A percentile compares a stretch with the other conserved stretches of the same genome.
Evolutionary conservation across 495 filamentous ascomycete species (phyloP).

Genomic region (Neurospora africana): DNA sequence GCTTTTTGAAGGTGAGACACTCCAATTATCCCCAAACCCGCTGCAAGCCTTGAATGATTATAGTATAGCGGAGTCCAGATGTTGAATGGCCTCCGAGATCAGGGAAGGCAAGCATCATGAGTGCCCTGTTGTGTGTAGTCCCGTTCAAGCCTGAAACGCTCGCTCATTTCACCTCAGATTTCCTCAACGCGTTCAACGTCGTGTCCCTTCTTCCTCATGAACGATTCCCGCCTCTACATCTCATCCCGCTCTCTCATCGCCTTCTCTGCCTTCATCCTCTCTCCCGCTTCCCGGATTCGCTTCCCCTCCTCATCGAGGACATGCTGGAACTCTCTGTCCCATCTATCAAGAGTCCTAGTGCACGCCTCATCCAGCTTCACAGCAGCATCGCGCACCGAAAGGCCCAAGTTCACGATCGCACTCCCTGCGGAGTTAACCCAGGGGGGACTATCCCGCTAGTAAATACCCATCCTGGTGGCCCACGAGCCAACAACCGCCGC

Average conservation of each 20-base stretch:
- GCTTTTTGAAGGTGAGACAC: background rate
- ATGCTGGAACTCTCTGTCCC: background rate
- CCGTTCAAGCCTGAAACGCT: background rate
- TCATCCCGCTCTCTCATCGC: background rate
- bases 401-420: background rate
- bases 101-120: background rate
- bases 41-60: background rate
- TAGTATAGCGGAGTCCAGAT: background rate
- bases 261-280: background rate
- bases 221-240: background rate
- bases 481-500: slow-evolving; percentile 42
- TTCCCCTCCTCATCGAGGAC: background rate
- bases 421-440: background rate
- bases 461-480: slow-evolving; percentile 70
- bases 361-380: background rate
- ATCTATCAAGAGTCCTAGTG: background rate
- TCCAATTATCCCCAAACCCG: background rate
- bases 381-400: background rate
- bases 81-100: background rate
- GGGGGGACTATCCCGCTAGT: slow-evolving; percentile 28
- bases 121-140: background rate
- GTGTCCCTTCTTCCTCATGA: background rate
- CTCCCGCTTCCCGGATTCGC: background rate
- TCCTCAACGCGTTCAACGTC: background rate
- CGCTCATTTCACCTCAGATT: background rate